These are phyloP conservation scores for Sextonia rubra DNA, from an alignment of 164 flowering plant genomes.

Conservation along the genomic window DNA sequence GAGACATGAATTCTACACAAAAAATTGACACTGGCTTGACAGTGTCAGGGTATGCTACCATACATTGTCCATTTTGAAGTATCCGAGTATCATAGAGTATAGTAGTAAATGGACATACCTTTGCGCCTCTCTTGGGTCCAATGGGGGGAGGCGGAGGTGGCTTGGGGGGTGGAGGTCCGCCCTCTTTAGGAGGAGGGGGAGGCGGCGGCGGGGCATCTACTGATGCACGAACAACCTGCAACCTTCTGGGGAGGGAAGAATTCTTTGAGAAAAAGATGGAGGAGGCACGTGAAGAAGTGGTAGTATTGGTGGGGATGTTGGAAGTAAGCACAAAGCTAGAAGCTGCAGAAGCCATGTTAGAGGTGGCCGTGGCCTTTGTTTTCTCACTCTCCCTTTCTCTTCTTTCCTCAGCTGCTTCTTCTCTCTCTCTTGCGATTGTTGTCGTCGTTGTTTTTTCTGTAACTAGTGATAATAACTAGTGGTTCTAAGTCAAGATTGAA, in stretches of 20 bases:
- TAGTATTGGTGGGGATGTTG: conserved; percentile 23
- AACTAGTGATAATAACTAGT: neutral
- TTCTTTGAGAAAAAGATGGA: conserved; percentile 22
- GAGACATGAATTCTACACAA: neutral
- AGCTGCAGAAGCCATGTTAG: conserved; percentile 74
- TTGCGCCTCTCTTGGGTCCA: conserved; percentile 95
- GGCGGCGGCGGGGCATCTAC: conserved; percentile 46
- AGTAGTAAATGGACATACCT: conserved; percentile 33
- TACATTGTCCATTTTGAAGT: too few species aligned
- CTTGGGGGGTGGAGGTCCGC: conserved; percentile 25
- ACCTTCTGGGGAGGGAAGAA: conserved; percentile 19
- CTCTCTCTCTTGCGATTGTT: conserved; percentile 1
- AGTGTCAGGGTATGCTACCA: too few species aligned
- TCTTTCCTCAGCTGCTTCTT: neutral
- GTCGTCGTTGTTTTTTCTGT: neutral
- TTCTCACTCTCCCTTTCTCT: neutral
- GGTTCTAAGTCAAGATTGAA: neutral
- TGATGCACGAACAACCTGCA: conserved; percentile 65
- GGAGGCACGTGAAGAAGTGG: conserved; percentile 26
- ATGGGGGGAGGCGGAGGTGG: conserved; percentile 78
- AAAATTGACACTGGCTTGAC: neutral
- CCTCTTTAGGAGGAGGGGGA: conserved; percentile 34
- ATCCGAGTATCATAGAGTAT: neutral
- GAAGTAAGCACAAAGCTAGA: conserved; percentile 49
- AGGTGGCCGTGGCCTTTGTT: conserved; percentile 42